Percentiles rank a stretch among this genome's conserved stretches.
Evolutionary conservation across 305 asterid species (phyloP).

Genomic region (Solanum hybrid): DNA sequence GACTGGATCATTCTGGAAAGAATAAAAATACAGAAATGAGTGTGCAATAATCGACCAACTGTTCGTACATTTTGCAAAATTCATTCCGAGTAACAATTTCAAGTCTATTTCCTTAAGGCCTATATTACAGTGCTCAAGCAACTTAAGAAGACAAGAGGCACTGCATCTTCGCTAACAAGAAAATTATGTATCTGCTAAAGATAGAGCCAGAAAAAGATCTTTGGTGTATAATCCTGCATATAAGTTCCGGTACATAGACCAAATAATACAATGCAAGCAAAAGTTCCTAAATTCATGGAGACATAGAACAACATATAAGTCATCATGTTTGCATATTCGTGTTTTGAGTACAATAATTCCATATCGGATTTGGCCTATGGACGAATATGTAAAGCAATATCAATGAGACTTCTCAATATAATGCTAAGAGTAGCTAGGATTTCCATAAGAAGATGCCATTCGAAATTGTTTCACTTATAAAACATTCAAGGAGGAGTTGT

Average conservation of each 20-base stretch:
- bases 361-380: neutral
- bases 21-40: neutral
- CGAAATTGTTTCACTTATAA: neutral
- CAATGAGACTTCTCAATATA: neutral
- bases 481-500: neutral
- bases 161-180: neutral
- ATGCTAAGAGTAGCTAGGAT: neutral
- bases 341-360: neutral
- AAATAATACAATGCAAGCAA: no score
- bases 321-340: neutral
- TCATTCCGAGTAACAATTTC: neutral
- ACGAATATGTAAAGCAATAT: neutral
- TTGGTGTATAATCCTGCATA: neutral
- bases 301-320: no score
- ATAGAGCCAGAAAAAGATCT: neutral
- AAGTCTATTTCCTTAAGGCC: neutral
- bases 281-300: no score
- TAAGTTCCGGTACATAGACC: no score
- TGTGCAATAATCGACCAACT: neutral
- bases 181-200: neutral
- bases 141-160: neutral
- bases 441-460: neutral
- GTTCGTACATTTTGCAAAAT: neutral
- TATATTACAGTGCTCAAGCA: neutral
- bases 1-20: constrained; percentile 75